Evolutionary conservation across 495 filamentous ascomycete genomes (phyloP).

Genomic region (Daldinia vernicosa): DNA sequence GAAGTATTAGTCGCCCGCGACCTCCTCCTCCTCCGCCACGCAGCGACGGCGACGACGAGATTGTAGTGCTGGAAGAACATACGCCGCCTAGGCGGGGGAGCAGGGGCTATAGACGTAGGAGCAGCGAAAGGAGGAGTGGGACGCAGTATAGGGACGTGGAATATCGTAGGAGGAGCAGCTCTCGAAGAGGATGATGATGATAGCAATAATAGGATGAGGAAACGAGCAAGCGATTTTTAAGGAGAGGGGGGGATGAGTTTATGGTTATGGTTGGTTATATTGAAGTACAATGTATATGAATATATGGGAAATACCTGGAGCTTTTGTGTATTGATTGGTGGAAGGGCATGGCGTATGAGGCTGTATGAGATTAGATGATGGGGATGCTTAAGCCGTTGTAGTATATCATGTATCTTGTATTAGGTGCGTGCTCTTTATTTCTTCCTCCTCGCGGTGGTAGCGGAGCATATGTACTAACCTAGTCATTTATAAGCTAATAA

Average conservation of each 20-base stretch:
- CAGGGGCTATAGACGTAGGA: slow-evolving; percentile 43
- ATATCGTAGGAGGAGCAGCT: slow-evolving; percentile 47
- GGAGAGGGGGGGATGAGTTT: background rate
- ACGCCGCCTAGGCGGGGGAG: slow-evolving; percentile 46
- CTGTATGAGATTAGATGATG: slow-evolving; percentile 3
- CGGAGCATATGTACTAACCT: background rate
- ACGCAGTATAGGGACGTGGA: slow-evolving; percentile 47
- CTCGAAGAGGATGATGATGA: slow-evolving; percentile 33
- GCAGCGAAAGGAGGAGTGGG: slow-evolving; percentile 47
- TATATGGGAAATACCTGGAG: slow-evolving; percentile 6
- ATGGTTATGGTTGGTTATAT: slow-evolving; percentile 3
- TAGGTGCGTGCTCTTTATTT: too few species aligned
- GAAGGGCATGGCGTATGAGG: slow-evolving; percentile 22
- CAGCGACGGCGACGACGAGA: slow-evolving; percentile 49
- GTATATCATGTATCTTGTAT: background rate
- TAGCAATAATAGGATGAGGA: background rate
- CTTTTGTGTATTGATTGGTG: background rate
- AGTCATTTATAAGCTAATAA: too few species aligned
- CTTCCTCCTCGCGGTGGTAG: background rate
- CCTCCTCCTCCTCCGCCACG: slow-evolving; percentile 14
- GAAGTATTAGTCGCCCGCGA: slow-evolving; percentile 34
- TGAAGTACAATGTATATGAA: slow-evolving; percentile 1
- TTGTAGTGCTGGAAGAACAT: slow-evolving; percentile 59
- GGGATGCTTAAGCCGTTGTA: background rate
- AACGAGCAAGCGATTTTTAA: background rate